Evolutionary conservation across 129 eudicot genomes (phyloP), one percentile per base, ranked within the genome.

Genomic region (Apium graveolens): DNA sequence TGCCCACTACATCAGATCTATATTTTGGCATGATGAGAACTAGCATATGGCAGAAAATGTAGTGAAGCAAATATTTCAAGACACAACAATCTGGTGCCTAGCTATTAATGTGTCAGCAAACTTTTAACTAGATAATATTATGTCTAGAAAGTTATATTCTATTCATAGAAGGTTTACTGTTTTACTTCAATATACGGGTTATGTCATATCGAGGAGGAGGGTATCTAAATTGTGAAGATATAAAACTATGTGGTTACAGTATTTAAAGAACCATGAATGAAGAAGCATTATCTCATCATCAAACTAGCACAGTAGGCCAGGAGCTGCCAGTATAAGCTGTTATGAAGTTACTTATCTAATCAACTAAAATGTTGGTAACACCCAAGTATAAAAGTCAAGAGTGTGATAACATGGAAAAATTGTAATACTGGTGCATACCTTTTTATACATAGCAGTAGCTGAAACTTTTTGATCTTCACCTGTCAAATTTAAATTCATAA

Each of bases 391-490:
- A 42, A 73, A 21, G 16, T 26, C 45, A 24, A 41, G 0, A 4
- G 29, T n/a, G 13, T 26, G 4, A 38, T 21, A 73, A 43, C 14
- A 26, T 16, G 32, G 32, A 5, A 26, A 20, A 74, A 27, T 60
- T 76, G 48, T 70, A 75, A 44, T 49, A 38, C 66, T 80, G 49
- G 35, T 73, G 31, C 77, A 26, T 84, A 90, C 97, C 96, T 82
- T 90, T 53, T 51, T 87, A 62, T 69, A 83, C 80, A 90, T 84
- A 76, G 81, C 85, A 83, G 80, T 74, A 81, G 85, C 78, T 74
- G 74, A 42, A 78, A 82, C 81, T 79, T 82, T 85, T 74, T 83
- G 80, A 35, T 77, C 85, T 69, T 82, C 89, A 76, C 90, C 97
- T 93, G 86, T 13, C 29, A 84, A 78, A 80, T 13, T 44, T 62